These are phyloP conservation scores for Suillus weaverae DNA, from an alignment of 768 basidiomycete species.

Conservation along the genomic window DNA sequence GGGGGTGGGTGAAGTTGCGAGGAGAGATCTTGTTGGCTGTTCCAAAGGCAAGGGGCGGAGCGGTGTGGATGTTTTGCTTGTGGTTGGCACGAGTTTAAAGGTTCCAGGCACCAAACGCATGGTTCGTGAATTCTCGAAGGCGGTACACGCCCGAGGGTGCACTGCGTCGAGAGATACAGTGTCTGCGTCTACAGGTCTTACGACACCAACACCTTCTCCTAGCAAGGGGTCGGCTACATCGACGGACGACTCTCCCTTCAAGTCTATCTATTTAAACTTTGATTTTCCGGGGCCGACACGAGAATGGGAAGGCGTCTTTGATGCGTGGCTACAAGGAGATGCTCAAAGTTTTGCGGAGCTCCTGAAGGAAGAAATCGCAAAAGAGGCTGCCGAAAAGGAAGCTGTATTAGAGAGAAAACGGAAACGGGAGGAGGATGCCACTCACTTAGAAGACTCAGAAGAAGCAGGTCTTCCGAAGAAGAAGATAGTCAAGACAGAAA, in stretches of 20 bases:
- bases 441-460: constrained; percentile 6
- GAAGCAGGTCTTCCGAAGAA: constrained; percentile 7
- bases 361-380: constrained; percentile 57
- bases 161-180: constrained; percentile 35
- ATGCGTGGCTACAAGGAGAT: constrained; percentile 87
- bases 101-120: constrained; percentile 92
- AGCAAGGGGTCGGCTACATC: constrained; percentile 32
- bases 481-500: constrained; percentile 23
- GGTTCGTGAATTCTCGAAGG: constrained; percentile 84
- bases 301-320: constrained; percentile 91
- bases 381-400: constrained; percentile 55
- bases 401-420: constrained; percentile 54
- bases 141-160: constrained; percentile 55
- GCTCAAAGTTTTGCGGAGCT: constrained; percentile 74
- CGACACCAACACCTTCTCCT: constrained; percentile 50
- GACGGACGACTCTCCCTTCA: constrained; percentile 57
- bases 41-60: constrained; percentile 65
- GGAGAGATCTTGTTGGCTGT: constrained; percentile 74
- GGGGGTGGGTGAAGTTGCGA: constrained; percentile 81
- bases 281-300: constrained; percentile 83
- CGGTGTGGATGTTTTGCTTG: constrained; percentile 81
- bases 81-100: constrained; percentile 86
- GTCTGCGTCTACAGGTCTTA: constrained; percentile 27
- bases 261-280: constrained; percentile 79
- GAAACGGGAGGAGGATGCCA: constrained; percentile 53